A percentile compares a stretch with the other conserved stretches of the same genome.
Conservation (phyloP, 768 basidiomycete genomes). For the Strobilomyces dryophilus region DNA sequence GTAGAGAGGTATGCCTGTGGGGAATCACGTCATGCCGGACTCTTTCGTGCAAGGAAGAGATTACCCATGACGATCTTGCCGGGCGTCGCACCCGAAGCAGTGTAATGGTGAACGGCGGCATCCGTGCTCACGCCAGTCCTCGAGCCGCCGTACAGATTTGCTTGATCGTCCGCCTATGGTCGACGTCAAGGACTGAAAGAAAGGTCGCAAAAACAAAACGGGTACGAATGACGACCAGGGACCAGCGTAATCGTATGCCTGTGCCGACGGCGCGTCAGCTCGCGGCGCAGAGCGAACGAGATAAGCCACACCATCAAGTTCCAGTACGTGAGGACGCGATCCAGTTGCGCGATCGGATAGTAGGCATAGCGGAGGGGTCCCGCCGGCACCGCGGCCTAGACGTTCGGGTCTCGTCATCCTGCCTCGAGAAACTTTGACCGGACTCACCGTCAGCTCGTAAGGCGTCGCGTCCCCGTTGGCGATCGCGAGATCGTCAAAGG, state of each 20-base stretch:
- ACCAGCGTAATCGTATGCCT: slow-evolving; percentile 77
- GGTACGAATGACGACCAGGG: slow-evolving; percentile 63
- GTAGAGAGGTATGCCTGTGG: slow-evolving; percentile 72
- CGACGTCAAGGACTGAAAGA: neutral
- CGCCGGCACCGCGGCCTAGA: slow-evolving; percentile 56
- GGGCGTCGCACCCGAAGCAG: slow-evolving; percentile 55
- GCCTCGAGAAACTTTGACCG: neutral
- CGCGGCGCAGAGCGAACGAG: neutral
- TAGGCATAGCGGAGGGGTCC: slow-evolving; percentile 57
- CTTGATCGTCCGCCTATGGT: slow-evolving; percentile 46
- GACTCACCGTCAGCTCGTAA: slow-evolving; percentile 50
- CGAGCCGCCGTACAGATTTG: slow-evolving; percentile 64
- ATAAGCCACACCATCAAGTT: slow-evolving; percentile 62
- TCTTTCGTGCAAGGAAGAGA: neutral
- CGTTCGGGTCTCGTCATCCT: neutral
- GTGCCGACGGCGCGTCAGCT: neutral
- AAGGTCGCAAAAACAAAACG: slow-evolving; percentile 27
- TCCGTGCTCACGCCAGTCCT: slow-evolving; percentile 67
- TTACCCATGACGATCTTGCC: slow-evolving; percentile 66
- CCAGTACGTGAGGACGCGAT: slow-evolving; percentile 67
- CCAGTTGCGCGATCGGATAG: slow-evolving; percentile 59
- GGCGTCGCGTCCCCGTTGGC: slow-evolving; percentile 58
- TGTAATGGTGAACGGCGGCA: slow-evolving; percentile 57
- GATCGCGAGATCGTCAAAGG: slow-evolving; percentile 53
- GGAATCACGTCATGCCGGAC: neutral